These are phyloP conservation scores for Carex littledalei DNA, from an alignment of 176 grass and related monocot genomes.

Conservation along the genomic window DNA sequence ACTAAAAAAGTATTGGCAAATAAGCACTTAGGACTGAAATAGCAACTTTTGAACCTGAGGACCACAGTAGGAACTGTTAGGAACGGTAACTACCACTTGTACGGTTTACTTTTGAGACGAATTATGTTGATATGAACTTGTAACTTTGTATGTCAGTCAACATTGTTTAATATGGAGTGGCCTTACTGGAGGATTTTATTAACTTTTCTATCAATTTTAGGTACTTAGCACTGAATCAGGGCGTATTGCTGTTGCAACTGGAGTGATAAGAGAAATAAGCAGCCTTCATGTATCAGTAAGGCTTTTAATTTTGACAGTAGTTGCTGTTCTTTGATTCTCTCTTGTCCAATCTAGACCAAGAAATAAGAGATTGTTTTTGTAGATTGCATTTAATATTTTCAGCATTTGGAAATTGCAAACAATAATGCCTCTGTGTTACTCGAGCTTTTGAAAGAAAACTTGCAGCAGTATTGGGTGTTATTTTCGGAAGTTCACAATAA, in stretches of 20 bases:
- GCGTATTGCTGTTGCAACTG: slow-evolving; percentile 68
- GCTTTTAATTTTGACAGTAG: background rate
- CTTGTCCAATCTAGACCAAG: slow-evolving; percentile 12
- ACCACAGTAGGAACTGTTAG: background rate
- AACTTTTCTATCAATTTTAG: slow-evolving; percentile 34
- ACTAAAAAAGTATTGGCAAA: background rate
- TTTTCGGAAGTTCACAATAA: background rate
- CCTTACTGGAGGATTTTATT: slow-evolving; percentile 1
- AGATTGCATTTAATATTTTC: background rate
- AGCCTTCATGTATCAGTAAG: slow-evolving; percentile 61
- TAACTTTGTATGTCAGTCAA: background rate
- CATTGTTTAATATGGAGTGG: slow-evolving; percentile 17
- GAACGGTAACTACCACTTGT: background rate
- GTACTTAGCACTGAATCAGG: slow-evolving; percentile 83
- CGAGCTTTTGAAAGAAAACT: background rate
- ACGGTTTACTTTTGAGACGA: background rate
- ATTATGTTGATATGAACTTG: background rate
- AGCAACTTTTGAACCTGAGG: background rate
- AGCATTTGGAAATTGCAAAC: background rate
- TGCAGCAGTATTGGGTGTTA: background rate
- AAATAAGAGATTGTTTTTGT: slow-evolving; percentile 3
- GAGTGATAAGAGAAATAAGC: slow-evolving; percentile 72
- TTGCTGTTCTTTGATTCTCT: background rate
- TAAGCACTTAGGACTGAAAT: background rate
- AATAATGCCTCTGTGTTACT: background rate